Evolutionary conservation across 129 eudicot species (phyloP).

Genomic region (Flaveria linearis): DNA sequence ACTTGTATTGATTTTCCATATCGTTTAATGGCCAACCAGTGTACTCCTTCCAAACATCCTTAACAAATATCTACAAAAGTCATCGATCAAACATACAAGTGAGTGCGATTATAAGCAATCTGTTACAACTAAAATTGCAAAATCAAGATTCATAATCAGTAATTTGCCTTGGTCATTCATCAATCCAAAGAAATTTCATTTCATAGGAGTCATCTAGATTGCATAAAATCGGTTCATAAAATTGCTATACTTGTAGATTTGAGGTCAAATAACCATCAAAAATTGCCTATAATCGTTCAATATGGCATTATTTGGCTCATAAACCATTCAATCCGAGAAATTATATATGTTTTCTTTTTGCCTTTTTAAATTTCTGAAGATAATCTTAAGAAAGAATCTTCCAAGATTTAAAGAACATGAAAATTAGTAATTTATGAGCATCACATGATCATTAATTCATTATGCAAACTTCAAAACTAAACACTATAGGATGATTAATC

Average conservation of each 20-base stretch:
- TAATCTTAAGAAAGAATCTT: neutral
- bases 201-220: neutral
- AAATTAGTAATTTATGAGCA: neutral
- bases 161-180: neutral
- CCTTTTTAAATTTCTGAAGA: neutral
- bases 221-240: too few relatives aligned
- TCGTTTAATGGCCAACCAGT: constrained; percentile 92
- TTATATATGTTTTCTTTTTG: neutral
- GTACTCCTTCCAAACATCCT: constrained; percentile 93
- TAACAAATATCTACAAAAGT: constrained; percentile 60
- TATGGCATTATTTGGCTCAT: neutral
- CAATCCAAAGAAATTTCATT: neutral
- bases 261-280: neutral
- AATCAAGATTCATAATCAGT: neutral
- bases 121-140: neutral
- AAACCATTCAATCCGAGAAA: neutral
- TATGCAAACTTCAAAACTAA: neutral
- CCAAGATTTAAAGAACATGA: neutral
- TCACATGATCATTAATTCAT: neutral
- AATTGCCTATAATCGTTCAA: neutral
- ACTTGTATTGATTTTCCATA: constrained; percentile 91
- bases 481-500: neutral
- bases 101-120: neutral
- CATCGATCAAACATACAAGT: neutral
- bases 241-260: neutral